These are phyloP conservation scores for Prillingera fragicola DNA, from an alignment of 1,284 basidiomycete species.

Conservation along the genomic window DNA sequence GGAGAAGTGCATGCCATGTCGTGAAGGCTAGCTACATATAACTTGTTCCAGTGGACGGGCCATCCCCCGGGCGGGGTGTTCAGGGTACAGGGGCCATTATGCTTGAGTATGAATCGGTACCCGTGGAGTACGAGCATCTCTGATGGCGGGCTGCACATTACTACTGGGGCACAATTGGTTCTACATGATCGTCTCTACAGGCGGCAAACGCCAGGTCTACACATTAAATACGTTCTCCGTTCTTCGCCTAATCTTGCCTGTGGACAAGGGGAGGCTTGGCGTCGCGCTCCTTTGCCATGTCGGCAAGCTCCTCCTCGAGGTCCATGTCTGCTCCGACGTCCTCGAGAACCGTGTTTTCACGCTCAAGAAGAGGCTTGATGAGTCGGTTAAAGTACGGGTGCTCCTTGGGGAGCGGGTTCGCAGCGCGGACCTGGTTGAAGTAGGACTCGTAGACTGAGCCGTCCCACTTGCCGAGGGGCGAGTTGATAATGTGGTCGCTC, in stretches of 20 bases:
- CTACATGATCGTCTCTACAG: too few species aligned
- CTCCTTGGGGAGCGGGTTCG: slow-evolving; percentile 44
- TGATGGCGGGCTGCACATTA: neutral
- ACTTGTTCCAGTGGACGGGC: too few species aligned
- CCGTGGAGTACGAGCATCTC: neutral
- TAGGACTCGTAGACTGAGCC: slow-evolving; percentile 52
- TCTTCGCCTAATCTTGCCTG: neutral
- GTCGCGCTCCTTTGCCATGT: slow-evolving; percentile 30
- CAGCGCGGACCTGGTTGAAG: slow-evolving; percentile 50
- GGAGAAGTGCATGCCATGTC: too few species aligned
- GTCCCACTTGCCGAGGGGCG: slow-evolving; percentile 53
- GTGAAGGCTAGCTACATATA: too few species aligned
- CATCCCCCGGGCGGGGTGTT: too few species aligned
- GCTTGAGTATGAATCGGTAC: neutral
- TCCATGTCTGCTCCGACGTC: slow-evolving; percentile 52
- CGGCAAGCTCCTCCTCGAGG: slow-evolving; percentile 41
- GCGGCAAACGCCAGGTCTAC: too few species aligned
- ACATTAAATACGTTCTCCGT: neutral
- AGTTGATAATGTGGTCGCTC: slow-evolving; percentile 56
- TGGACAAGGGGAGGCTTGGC: slow-evolving; percentile 1
- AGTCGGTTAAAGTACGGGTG: slow-evolving; percentile 55
- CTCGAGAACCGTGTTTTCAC: slow-evolving; percentile 46
- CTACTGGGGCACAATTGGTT: too few species aligned
- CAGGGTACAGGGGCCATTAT: neutral
- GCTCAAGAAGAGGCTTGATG: slow-evolving; percentile 54